Conservation (phyloP, 2,329 filamentous ascomycete species). For the Tolypocladium ophioglossoides region DNA sequence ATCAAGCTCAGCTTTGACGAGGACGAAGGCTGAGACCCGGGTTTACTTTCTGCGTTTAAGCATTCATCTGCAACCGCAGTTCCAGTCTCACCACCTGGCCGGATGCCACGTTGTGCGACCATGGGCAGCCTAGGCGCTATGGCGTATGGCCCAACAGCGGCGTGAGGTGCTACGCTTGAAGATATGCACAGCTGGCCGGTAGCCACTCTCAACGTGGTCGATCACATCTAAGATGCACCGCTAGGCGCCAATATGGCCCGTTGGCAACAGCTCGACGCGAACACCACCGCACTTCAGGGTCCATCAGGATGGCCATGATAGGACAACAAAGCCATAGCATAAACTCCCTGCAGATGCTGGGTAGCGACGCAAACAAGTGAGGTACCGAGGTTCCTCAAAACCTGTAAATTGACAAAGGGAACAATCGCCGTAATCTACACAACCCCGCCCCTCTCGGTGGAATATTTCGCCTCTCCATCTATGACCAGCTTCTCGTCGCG, state of each 20-base stretch:
- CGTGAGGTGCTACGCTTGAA: not conserved
- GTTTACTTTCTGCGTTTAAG: not conserved
- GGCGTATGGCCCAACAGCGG: not conserved
- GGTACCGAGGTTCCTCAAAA: conserved; percentile 16
- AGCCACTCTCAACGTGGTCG: not conserved
- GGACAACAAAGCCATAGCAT: not conserved
- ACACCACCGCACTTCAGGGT: not conserved
- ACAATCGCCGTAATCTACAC: conserved; percentile 32
- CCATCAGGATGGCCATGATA: not conserved
- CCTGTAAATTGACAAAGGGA: conserved; percentile 24
- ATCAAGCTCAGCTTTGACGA: conserved; percentile 60
- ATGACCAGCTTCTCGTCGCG: conserved; percentile 14
- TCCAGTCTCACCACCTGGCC: not conserved
- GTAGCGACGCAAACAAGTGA: not conserved
- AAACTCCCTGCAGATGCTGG: not conserved
- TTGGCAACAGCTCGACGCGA: not conserved
- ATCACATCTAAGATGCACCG: not conserved
- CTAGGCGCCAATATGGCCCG: not conserved
- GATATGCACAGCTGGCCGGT: not conserved
- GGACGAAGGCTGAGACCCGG: conserved; percentile 34
- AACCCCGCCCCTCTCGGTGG: conserved; percentile 10
- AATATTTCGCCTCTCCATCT: conserved; percentile 9
- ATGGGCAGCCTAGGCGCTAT: not conserved
- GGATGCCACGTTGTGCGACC: not conserved
- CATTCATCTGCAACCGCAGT: not conserved